Percentiles rank a stretch among this genome's conserved stretches.
Conservation (phyloP, 2,329 filamentous ascomycete genomes). For the Diaporthe ilicicola region DNA sequence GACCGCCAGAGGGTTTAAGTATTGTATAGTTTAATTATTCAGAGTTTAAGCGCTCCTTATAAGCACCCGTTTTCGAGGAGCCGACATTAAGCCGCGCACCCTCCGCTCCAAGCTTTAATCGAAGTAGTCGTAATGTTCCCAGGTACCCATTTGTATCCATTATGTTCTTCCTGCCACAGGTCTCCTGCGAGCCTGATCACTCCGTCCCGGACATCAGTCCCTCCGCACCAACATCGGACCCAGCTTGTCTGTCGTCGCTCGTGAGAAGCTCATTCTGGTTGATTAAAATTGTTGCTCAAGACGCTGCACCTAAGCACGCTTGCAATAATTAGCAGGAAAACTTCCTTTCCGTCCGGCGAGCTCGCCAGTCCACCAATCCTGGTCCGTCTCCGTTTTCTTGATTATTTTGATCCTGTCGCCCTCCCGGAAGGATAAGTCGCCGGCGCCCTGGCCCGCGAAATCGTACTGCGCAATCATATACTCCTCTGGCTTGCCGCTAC, state of each 20-base stretch:
- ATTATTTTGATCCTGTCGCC: constrained; percentile 81
- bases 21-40: constrained; percentile 6
- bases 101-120: background rate
- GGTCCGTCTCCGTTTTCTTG: constrained; percentile 79
- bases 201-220: background rate
- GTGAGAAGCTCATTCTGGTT: background rate
- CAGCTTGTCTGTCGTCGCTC: background rate
- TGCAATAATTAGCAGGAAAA: constrained; percentile 88
- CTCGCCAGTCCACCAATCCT: constrained; percentile 92
- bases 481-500: constrained; percentile 57
- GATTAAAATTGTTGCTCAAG: background rate
- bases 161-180: background rate
- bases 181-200: background rate
- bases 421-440: constrained; percentile 78
- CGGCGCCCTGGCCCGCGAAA: constrained; percentile 73
- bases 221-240: background rate
- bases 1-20: background rate
- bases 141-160: constrained; percentile 10
- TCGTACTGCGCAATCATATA: constrained; percentile 79
- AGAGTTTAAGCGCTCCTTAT: background rate
- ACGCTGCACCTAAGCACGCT: constrained; percentile 42
- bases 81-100: background rate
- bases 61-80: background rate
- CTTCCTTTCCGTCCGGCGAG: constrained; percentile 71
- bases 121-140: background rate